Conservation (phyloP, 208 protist species). For the Trypanosoma theileri region DNA sequence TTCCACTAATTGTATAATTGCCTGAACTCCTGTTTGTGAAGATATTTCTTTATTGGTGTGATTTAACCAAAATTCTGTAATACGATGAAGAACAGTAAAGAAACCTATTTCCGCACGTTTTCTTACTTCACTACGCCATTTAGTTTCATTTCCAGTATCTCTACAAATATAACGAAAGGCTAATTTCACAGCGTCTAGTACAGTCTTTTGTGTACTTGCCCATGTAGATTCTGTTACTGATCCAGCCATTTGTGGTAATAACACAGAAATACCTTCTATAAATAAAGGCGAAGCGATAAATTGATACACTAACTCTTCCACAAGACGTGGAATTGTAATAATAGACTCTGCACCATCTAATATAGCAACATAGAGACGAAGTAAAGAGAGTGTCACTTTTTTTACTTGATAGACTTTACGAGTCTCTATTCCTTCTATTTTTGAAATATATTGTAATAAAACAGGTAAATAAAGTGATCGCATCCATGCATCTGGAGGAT, state of each 20-base stretch:
- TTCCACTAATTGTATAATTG: constrained; percentile 25
- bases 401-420: constrained; percentile 46
- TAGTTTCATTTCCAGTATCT: constrained; percentile 1
- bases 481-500: constrained; percentile 34
- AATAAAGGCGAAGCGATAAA: constrained; percentile 78
- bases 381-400: constrained; percentile 44
- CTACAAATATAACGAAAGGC: constrained; percentile 23
- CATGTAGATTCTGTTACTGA: constrained; percentile 37
- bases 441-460: constrained; percentile 41
- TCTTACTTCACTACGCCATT: constrained; percentile 10
- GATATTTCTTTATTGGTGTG: constrained; percentile 18
- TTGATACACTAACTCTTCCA: constrained; percentile 40
- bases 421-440: constrained; percentile 33
- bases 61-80: constrained; percentile 47
- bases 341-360: constrained; percentile 47
- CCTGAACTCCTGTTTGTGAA: constrained; percentile 19
- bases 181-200: constrained; percentile 29
- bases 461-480: constrained; percentile 69
- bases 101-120: constrained; percentile 26
- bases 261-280: constrained; percentile 55
- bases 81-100: constrained; percentile 48
- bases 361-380: constrained; percentile 56
- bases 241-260: constrained; percentile 30
- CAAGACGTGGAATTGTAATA: constrained; percentile 49
- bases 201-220: constrained; percentile 26